Conservation (phyloP, 1,139 yeast species). For the Tardiomyces digboiensis region DNA sequence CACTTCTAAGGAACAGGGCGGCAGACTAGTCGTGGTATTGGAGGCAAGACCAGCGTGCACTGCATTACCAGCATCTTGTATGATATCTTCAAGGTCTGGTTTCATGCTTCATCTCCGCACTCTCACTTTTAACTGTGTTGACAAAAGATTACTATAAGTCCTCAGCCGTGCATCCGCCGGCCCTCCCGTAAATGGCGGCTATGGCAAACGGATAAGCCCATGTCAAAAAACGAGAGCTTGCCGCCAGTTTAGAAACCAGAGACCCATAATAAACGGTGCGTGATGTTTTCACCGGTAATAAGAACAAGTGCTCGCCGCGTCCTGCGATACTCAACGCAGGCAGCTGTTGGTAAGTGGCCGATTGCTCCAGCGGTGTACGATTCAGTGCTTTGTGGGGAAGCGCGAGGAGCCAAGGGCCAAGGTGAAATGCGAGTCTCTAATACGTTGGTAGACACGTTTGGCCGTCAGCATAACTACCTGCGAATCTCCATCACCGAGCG, state of each 20-base stretch:
- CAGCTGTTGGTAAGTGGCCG: not conserved
- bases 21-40: slow-evolving; percentile 36
- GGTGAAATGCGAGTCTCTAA: slow-evolving; percentile 17
- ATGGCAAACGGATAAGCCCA: too few species aligned
- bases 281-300: not conserved
- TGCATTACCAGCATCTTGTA: not conserved
- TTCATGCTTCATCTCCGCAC: too few species aligned
- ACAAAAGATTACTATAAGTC: too few species aligned
- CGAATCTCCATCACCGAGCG: slow-evolving; percentile 42
- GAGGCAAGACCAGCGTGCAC: not conserved
- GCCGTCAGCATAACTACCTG: slow-evolving; percentile 37
- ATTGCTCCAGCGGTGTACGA: not conserved
- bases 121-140: too few species aligned
- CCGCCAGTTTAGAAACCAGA: too few species aligned
- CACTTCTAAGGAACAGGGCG: slow-evolving; percentile 74
- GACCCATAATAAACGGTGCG: too few species aligned
- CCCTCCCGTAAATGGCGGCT: too few species aligned
- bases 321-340: not conserved
- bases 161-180: too few species aligned
- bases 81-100: not conserved
- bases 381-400: too few species aligned
- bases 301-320: not conserved
- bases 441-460: slow-evolving; percentile 35
- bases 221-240: too few species aligned
- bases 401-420: too few species aligned